Base-by-base conservation (phyloP, 257 asterid species). In the Przewalskia tangutica region DNA sequence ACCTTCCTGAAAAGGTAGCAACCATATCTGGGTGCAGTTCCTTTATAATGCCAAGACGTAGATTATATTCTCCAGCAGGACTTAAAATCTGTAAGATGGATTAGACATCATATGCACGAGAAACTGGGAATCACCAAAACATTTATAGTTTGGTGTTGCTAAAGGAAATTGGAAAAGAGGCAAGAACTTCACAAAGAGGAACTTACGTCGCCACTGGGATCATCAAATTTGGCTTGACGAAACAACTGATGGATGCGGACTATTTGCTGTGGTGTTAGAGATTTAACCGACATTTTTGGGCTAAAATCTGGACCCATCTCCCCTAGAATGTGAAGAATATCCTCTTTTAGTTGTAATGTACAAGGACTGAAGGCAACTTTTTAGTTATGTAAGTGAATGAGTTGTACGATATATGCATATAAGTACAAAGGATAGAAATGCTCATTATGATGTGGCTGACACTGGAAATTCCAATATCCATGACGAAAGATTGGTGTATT, bases 1-100 rank as follows among this genome's bases (percentile, higher is more conserved):
- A 94, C 98, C 98, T 94, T 91, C 97, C 98, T 77, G 98, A 92
- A 90, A 90, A 91, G 81, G 98, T 94, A 54, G 98, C 98, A 81
- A 94, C 97, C 98, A 94, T 90, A 84, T 94, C 98, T 50, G 98
- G 98, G 85, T 92, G 97, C 85, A 94, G 85, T 86, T 94, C 98
- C 89, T 94, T 94, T 84, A 92, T 88, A 88, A 94, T 92, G 83
- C 98, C 98, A 81, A 94, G 87, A 51, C 97, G 95, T 81, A 94
- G 84, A 83, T 94, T 94, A 84, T 94, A 94, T 86, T 94, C 98
- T 79, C 98, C 98, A 46, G 98, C 97, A 82, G 97, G 97, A 90
- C 98, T 94, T 83, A 94, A 93, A 85, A 97, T 90, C 98, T 94
- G 89, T 82, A 86, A 85, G 20, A 76, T n/a, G 42, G 81, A 81